phyloP scores from a whole-genome alignment of 73 alveolate species.

The Paramecium caudatum region DNA sequence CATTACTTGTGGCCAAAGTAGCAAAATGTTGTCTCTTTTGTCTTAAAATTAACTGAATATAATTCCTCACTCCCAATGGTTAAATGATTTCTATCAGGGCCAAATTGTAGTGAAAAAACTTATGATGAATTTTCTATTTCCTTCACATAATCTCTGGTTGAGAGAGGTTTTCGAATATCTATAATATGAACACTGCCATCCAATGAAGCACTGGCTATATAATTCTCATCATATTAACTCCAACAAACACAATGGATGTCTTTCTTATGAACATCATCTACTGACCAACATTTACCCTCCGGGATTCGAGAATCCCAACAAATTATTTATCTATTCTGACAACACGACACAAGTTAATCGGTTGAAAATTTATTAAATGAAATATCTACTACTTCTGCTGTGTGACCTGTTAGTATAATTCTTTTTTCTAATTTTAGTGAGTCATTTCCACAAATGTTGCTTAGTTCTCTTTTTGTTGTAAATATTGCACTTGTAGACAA shows the following conservation, averaged over 20 bases:
- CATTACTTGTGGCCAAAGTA: conserved; percentile 72
- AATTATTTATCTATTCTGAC: neutral
- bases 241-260: conserved; percentile 70
- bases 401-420: conserved; percentile 61
- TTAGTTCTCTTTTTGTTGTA: conserved; percentile 72
- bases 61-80: conserved; percentile 76
- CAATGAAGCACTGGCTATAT: conserved; percentile 69
- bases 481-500: conserved; percentile 57
- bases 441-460: conserved; percentile 59
- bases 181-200: conserved; percentile 69
- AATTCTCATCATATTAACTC: conserved; percentile 75
- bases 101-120: conserved; percentile 49
- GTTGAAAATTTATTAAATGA: conserved; percentile 29
- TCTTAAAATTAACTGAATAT: conserved; percentile 52
- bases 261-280: conserved; percentile 61
- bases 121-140: conserved; percentile 43
- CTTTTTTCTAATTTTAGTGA: conserved; percentile 55
- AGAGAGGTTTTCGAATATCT: conserved; percentile 66
- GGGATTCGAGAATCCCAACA: conserved; percentile 19
- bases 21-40: conserved; percentile 64
- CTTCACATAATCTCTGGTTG: conserved; percentile 27
- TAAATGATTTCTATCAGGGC: conserved; percentile 69
- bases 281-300: neutral
- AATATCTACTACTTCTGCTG: conserved; percentile 64
- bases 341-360: conserved; percentile 26